These are phyloP conservation scores for Exophiala alcalophila DNA, from an alignment of 2,329 filamentous ascomycete genomes.

Conservation along the genomic window DNA sequence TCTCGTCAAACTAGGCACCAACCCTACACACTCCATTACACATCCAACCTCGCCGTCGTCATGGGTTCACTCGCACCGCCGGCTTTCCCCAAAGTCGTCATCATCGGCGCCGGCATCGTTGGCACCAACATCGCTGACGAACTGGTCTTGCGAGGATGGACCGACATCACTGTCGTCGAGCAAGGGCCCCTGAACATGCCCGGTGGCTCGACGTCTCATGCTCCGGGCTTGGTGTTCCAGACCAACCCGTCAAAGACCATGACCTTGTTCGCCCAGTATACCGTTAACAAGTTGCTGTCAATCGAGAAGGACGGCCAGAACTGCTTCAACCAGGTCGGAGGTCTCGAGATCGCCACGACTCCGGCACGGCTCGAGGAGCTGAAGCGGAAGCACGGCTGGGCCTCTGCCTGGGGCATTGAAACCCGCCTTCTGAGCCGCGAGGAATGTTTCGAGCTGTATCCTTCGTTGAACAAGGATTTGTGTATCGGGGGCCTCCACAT, in stretches of 20 bases:
- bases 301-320: conserved; percentile 49
- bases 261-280: conserved; percentile 60
- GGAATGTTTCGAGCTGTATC: conserved; percentile 55
- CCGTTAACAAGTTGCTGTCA: conserved; percentile 58
- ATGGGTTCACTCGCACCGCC: conserved; percentile 8
- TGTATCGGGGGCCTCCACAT: conserved; percentile 60
- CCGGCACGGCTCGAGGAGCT: conserved; percentile 58
- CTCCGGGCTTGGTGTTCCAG: conserved; percentile 63
- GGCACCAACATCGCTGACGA: conserved; percentile 64
- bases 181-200: conserved; percentile 62
- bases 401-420: conserved; percentile 60
- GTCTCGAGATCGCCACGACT: conserved; percentile 61
- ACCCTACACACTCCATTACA: not conserved
- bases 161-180: conserved; percentile 62
- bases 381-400: conserved; percentile 61
- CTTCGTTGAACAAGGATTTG: conserved; percentile 52
- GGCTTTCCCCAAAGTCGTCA: conserved; percentile 47
- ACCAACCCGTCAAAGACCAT: conserved; percentile 49
- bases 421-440: conserved; percentile 51
- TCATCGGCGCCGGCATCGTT: conserved; percentile 64
- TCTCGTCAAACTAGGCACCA: not conserved
- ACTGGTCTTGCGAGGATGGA: conserved; percentile 61
- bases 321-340: conserved; percentile 62
- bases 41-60: not conserved
- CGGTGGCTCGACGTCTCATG: conserved; percentile 64